Percentiles rank a stretch among this genome's conserved stretches.
Conservation (phyloP, 805 yeast species). For the Kodamaea neixiangensis region DNA sequence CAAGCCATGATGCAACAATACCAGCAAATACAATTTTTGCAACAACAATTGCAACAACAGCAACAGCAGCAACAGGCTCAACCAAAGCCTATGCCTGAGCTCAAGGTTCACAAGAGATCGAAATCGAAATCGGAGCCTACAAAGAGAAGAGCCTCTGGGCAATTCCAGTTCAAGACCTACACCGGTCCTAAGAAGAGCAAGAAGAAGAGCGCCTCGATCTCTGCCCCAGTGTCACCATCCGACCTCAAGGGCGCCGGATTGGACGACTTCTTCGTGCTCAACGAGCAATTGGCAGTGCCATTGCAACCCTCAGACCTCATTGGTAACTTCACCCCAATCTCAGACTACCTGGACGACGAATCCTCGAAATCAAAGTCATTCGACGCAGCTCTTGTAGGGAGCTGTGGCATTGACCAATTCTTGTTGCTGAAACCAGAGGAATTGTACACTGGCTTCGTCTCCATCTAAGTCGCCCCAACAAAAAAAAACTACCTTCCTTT, state of each 20-base stretch:
- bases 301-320: slow-evolving; percentile 10
- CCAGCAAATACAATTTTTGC: slow-evolving; percentile 25
- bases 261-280: slow-evolving; percentile 24
- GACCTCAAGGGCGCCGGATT: slow-evolving; percentile 14
- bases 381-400: slow-evolving; percentile 16
- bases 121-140: slow-evolving; percentile 25
- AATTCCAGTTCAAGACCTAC: slow-evolving; percentile 32
- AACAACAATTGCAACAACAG: slow-evolving; percentile 22
- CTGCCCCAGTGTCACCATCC: slow-evolving; percentile 10
- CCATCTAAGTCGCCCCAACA: slow-evolving; percentile 9
- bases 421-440: slow-evolving; percentile 27
- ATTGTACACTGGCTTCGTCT: slow-evolving; percentile 27
- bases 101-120: slow-evolving; percentile 25
- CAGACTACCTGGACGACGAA: slow-evolving; percentile 24
- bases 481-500: background rate
- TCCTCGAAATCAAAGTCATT: slow-evolving; percentile 16
- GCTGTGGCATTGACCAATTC: slow-evolving; percentile 25
- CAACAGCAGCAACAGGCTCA: slow-evolving; percentile 15
- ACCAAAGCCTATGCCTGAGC: slow-evolving; percentile 12
- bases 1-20: slow-evolving; percentile 26
- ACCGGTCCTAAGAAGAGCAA: slow-evolving; percentile 27
- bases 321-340: slow-evolving; percentile 16
- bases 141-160: slow-evolving; percentile 21
- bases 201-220: slow-evolving; percentile 24
- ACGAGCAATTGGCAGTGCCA: slow-evolving; percentile 15